Base-by-base conservation (phyloP, 192 early-diverging fungal genomes). In the Coemansia sp. region DNA sequence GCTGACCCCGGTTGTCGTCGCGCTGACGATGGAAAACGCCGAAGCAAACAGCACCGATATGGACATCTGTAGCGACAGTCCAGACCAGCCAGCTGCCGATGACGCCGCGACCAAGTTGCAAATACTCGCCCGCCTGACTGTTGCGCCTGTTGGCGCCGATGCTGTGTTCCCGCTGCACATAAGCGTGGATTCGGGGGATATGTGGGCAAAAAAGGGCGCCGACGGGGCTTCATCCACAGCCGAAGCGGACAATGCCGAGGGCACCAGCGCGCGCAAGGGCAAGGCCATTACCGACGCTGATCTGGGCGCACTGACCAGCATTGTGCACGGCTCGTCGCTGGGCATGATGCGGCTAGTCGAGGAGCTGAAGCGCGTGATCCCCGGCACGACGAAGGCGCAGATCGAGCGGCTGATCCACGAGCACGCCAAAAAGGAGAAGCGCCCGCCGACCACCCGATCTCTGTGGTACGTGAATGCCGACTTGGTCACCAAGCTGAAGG, bases 341-440 rank as follows among this genome's bases (percentile, higher is more conserved):
- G 68, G 66, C 16, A 52, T 81, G 1, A 33, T 55, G 43, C 60
- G 58, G 24, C 58, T 81, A 8, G 69, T 74, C 14, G 78, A 74
- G 11, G 61, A 71, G 54, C 50, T 70, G 6, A 69, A 71, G 40
- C 53, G 33, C 10, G 52, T 31, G 9, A 60, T 81, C 6, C 60
- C 68, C 1, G 59, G 54, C 1, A 65, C 65, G 10, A 71, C 61
- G 32, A 81, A 81, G 48, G 61, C 64, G n/a, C 68, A 74, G 54
- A 65, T 73, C 28, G 78, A 81, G 58, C 67, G 72, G 11, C 53
- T 67, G 32, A 71, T 81, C 21, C 60, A 74, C 25, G 71, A 74
- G 45, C 60, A 74, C 33, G 78, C 71, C 33, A 38, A 57, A 28
- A 81, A 81, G 56, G 78, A 81, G 35, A 81, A 71, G 47, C 71